A percentile compares a stretch with the other conserved stretches of the same genome.
phyloP scores from a whole-genome alignment of 129 eudicot species.

The Solidago caesia region DNA sequence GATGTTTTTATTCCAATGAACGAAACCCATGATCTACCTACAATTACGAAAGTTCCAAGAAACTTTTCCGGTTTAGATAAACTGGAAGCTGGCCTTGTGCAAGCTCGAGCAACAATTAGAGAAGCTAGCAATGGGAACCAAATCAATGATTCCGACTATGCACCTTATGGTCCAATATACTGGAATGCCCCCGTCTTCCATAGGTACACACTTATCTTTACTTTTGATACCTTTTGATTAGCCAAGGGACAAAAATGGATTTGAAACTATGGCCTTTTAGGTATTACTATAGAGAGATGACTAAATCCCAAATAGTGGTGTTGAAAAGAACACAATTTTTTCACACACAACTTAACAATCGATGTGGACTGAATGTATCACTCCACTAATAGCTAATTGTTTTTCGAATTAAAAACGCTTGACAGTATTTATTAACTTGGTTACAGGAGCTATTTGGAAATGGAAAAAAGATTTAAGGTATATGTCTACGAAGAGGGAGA shows the following conservation, averaged over 20 bases:
- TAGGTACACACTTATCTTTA: slow-evolving; percentile 25
- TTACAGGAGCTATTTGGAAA: slow-evolving; percentile 53
- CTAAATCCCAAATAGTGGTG: too few species aligned
- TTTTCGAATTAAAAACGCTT: not conserved
- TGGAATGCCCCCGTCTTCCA: slow-evolving; percentile 49
- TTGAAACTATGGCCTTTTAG: not conserved
- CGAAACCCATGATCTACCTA: slow-evolving; percentile 25
- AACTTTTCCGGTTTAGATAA: slow-evolving; percentile 34
- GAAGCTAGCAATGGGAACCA: slow-evolving; percentile 23
- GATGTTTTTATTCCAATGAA: slow-evolving; percentile 12
- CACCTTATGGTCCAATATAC: slow-evolving; percentile 50
- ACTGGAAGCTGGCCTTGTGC: slow-evolving; percentile 37
- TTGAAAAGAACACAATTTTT: too few species aligned
- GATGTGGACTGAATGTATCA: not conserved
- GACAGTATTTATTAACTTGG: not conserved
- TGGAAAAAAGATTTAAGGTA: slow-evolving; percentile 41
- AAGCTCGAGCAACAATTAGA: slow-evolving; percentile 36
- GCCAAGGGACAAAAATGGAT: not conserved
- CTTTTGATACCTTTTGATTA: not conserved
- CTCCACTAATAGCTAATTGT: not conserved
- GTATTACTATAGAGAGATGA: not conserved
- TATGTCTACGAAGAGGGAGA: slow-evolving; percentile 56
- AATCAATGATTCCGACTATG: slow-evolving; percentile 42
- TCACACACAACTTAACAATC: not conserved
- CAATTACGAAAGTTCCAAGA: slow-evolving; percentile 27